Conservation (phyloP, 306 rosid species). For the Delonix regia region DNA sequence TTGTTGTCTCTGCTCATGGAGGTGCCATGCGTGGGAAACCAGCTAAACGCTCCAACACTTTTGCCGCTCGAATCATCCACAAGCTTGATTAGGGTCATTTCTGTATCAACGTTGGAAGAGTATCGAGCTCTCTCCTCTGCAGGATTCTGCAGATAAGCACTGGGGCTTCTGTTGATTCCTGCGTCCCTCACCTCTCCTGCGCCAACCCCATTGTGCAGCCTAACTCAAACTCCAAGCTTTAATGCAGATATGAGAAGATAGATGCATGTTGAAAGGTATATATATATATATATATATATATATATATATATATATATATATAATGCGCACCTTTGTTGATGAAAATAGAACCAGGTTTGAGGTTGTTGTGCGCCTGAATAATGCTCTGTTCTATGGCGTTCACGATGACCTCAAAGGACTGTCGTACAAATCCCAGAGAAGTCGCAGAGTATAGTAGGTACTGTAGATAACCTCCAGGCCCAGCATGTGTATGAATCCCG, state of each 20-base stretch:
- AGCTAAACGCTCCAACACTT: conserved; percentile 70
- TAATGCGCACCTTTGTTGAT: conserved; percentile 56
- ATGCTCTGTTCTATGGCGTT: conserved; percentile 70
- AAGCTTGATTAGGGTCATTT: conserved; percentile 74
- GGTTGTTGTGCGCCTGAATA: conserved; percentile 71
- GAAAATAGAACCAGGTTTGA: conserved; percentile 66
- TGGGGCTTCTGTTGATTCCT: conserved; percentile 83
- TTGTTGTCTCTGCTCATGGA: conserved; percentile 84
- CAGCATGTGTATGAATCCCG: conserved; percentile 88
- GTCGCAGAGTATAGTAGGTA: conserved; percentile 71
- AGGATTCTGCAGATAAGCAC: conserved; percentile 77
- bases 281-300: background rate
- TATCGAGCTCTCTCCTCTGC: conserved; percentile 69
- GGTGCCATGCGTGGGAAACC: conserved; percentile 86
- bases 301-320: background rate
- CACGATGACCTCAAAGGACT: conserved; percentile 81
- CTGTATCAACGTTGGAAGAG: conserved; percentile 57
- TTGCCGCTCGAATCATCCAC: conserved; percentile 54
- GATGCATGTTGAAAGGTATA: background rate
- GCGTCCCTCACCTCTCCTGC: conserved; percentile 69
- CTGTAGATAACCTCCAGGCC: conserved; percentile 89
- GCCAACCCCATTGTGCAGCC: background rate
- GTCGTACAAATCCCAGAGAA: conserved; percentile 71
- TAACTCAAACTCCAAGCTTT: background rate
- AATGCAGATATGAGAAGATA: background rate